These are phyloP conservation scores for Xerophyta viscosa DNA, from an alignment of 106 monocot genomes.

Conservation along the genomic window DNA sequence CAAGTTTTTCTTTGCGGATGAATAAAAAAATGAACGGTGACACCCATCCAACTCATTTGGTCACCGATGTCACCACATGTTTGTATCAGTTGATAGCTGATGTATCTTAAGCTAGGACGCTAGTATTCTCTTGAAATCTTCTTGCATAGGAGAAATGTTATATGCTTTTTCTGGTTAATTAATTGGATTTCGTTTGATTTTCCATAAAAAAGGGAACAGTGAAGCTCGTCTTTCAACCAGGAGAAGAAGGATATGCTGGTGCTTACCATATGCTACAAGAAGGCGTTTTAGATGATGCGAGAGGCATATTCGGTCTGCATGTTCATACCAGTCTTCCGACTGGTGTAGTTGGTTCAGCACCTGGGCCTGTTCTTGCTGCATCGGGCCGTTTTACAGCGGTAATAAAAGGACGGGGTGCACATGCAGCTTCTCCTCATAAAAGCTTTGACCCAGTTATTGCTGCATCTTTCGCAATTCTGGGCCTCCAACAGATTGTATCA, in stretches of 20 bases:
- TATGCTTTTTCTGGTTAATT: not conserved
- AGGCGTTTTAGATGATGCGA: constrained; percentile 32
- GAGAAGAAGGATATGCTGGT: constrained; percentile 54
- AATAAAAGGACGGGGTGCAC: constrained; percentile 51
- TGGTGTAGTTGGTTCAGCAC: constrained; percentile 24
- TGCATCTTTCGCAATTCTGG: constrained; percentile 38
- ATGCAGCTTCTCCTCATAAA: constrained; percentile 46
- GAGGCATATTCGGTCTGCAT: constrained; percentile 52
- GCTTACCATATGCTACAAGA: constrained; percentile 46
- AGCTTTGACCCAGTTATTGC: constrained; percentile 49
- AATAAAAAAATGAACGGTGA: too few species aligned
- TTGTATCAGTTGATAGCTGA: not conserved
- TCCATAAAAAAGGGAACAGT: constrained; percentile 35
- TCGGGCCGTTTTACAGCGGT: constrained; percentile 41
- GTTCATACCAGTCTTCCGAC: constrained; percentile 26
- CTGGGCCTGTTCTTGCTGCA: constrained; percentile 50
- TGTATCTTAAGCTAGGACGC: too few species aligned
- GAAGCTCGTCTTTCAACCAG: constrained; percentile 69
- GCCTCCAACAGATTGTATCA: constrained; percentile 52
- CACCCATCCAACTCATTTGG: too few species aligned
- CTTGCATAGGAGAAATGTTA: not conserved
- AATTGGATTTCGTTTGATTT: constrained; percentile 3
- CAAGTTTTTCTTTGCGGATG: too few species aligned
- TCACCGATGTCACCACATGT: too few species aligned
- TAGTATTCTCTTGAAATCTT: too few species aligned